Conservation (phyloP, 352 stramenopile genomes). For the Albugo candida region DNA sequence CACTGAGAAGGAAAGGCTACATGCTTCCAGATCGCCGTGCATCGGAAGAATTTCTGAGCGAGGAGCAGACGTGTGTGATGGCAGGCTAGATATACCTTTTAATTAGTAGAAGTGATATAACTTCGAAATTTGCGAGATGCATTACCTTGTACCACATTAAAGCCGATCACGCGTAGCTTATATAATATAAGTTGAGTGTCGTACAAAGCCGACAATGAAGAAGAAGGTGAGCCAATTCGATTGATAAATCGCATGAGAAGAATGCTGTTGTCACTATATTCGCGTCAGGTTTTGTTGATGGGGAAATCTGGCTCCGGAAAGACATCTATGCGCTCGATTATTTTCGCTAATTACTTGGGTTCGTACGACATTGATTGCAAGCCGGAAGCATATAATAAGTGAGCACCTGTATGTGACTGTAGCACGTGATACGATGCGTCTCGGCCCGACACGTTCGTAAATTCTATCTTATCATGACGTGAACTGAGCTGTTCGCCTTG, state of each 20-base stretch:
- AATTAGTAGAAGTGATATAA: no score
- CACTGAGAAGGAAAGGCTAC: constrained; percentile 46
- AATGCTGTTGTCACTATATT: no score
- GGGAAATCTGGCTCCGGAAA: constrained; percentile 93
- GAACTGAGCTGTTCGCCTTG: neutral
- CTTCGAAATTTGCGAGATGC: no score
- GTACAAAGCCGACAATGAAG: no score
- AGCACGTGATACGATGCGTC: constrained; percentile 93
- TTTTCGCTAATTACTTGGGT: constrained; percentile 99
- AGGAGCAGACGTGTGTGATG: no score
- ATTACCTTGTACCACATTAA: no score
- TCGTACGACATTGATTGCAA: constrained; percentile 1
- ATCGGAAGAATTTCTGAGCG: no score
- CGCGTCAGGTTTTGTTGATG: constrained; percentile 84
- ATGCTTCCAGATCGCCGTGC: constrained; percentile 19
- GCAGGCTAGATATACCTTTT: no score
- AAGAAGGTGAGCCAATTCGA: no score
- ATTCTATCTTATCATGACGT: constrained; percentile 2
- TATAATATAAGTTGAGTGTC: no score
- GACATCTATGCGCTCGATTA: constrained; percentile 99
- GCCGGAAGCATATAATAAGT: neutral
- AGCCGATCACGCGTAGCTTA: no score
- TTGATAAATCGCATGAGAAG: no score
- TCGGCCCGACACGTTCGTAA: constrained; percentile 82
- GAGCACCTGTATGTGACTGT: neutral